A percentile compares a stretch with the other conserved stretches of the same genome.
These are phyloP conservation scores for Endogone sp. DNA, from an alignment of 192 early-diverging fungal species.

Conservation along the genomic window DNA sequence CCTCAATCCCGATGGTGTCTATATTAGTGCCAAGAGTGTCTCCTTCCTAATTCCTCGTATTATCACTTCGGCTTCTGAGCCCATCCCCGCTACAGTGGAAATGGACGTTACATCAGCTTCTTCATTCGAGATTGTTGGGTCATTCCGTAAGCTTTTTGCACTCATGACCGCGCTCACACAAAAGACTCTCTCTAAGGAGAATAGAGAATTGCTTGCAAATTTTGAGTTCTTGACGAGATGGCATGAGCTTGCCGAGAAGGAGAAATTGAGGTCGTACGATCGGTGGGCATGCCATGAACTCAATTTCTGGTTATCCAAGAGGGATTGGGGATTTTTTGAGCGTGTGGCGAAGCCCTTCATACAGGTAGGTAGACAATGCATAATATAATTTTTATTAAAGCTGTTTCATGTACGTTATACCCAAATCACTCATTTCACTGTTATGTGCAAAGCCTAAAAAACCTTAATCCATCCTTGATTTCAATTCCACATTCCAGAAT, in stretches of 20 bases:
- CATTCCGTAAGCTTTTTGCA: slow-evolving; percentile 27
- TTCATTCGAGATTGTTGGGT: slow-evolving; percentile 20
- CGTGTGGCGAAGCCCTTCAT: slow-evolving; percentile 25
- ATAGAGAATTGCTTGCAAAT: slow-evolving; percentile 1
- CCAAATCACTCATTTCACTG: too few species aligned
- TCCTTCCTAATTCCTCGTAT: too few species aligned
- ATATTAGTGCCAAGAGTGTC: too few species aligned
- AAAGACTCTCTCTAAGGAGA: slow-evolving; percentile 1
- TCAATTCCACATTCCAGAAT: slow-evolving; percentile 35
- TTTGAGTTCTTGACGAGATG: slow-evolving; percentile 36
- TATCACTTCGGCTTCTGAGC: too few species aligned
- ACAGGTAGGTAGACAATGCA: slow-evolving; percentile 25
- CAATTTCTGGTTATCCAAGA: slow-evolving; percentile 43
- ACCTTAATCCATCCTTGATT: too few species aligned
- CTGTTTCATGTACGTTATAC: slow-evolving; percentile 3
- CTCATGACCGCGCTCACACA: slow-evolving; percentile 22
- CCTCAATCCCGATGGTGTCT: too few species aligned
- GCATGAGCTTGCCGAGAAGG: slow-evolving; percentile 12
- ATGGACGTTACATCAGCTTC: too few species aligned
- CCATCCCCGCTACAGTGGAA: too few species aligned
- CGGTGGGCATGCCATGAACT: slow-evolving; percentile 39
- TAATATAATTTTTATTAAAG: background rate
- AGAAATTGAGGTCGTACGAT: slow-evolving; percentile 32
- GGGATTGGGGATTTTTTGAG: slow-evolving; percentile 38
- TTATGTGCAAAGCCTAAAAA: too few species aligned